A percentile compares a stretch with the other conserved stretches of the same genome.
Evolutionary conservation across 805 yeast genomes (phyloP).

Genomic region (Lachancea nothofagi): DNA sequence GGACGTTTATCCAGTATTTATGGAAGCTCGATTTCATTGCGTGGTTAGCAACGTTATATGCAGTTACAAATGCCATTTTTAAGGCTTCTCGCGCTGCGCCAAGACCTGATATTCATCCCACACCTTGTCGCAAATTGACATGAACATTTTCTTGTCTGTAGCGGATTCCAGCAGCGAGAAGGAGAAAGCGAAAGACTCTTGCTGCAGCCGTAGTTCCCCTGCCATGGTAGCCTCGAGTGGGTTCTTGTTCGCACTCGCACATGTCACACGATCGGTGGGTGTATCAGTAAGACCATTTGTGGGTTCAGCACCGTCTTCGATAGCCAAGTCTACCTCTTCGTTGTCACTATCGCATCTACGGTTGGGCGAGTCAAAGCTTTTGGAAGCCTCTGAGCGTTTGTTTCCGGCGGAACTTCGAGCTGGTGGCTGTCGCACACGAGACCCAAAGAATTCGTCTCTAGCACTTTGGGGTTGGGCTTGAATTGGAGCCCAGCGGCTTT

Average conservation of each 20-base stretch:
- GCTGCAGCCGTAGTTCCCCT: slow-evolving; percentile 26
- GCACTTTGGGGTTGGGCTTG: slow-evolving; percentile 12
- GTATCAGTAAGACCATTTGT: neutral
- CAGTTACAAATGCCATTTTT: neutral
- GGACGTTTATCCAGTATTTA: too few species aligned
- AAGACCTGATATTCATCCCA: slow-evolving; percentile 28
- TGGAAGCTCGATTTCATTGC: too few species aligned
- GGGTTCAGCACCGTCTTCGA: slow-evolving; percentile 24
- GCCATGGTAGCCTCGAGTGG: slow-evolving; percentile 11
- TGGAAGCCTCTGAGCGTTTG: neutral
- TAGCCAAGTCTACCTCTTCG: slow-evolving; percentile 25
- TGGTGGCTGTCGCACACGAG: neutral
- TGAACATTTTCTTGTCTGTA: slow-evolving; percentile 29
- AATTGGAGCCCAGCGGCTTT: slow-evolving; percentile 11
- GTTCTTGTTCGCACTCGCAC: slow-evolving; percentile 1
- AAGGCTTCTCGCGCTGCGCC: neutral
- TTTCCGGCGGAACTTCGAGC: neutral
- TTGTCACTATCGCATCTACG: slow-evolving; percentile 13
- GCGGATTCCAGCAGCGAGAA: slow-evolving; percentile 18
- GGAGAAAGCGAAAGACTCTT: slow-evolving; percentile 27
- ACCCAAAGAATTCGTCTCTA: slow-evolving; percentile 8
- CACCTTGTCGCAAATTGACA: slow-evolving; percentile 32
- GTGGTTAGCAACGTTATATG: too few species aligned
- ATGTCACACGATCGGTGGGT: neutral
- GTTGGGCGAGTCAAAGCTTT: neutral